These are phyloP conservation scores for Diaporthe humulicola DNA, from an alignment of 2,329 filamentous ascomycete genomes.

Conservation along the genomic window DNA sequence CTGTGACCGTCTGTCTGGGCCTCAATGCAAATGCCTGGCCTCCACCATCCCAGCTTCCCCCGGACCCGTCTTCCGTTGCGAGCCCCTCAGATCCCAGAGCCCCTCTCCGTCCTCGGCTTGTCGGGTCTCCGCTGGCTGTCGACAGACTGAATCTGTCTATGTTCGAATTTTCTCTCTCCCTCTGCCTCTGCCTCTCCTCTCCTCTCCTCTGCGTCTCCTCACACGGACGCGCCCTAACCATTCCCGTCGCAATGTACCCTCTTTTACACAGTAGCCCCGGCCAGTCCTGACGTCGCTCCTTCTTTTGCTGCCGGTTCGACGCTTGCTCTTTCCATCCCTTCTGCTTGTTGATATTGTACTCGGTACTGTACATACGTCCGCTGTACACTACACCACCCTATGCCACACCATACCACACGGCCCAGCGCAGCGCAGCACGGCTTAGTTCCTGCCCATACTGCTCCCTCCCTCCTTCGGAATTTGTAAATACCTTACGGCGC, in stretches of 20 bases:
- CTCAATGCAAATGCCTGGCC: constrained; percentile 31
- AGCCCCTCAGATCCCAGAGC: constrained; percentile 27
- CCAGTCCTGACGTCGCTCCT: constrained; percentile 26
- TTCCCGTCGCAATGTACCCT: constrained; percentile 18
- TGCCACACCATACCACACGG: background rate
- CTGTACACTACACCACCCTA: constrained; percentile 20
- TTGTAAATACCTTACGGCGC: constrained; percentile 13
- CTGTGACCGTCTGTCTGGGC: constrained; percentile 26
- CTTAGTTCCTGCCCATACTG: background rate
- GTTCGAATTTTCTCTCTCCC: constrained; percentile 25
- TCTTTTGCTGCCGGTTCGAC: constrained; percentile 24
- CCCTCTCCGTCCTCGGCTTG: constrained; percentile 37
- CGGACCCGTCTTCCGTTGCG: constrained; percentile 28
- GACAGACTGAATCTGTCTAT: constrained; percentile 30
- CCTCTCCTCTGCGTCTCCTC: too few relatives aligned
- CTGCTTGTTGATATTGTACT: constrained; percentile 30
- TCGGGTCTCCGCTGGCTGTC: constrained; percentile 20
- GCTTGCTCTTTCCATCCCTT: constrained; percentile 14
- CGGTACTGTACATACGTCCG: constrained; percentile 19
- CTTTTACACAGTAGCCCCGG: constrained; percentile 20
- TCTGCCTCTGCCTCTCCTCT: constrained; percentile 5
- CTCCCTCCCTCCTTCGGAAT: background rate
- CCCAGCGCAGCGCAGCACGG: background rate
- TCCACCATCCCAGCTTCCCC: constrained; percentile 27
- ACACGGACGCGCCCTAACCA: constrained; percentile 25